A percentile compares a stretch with the other conserved stretches of the same genome.
These are phyloP conservation scores for Pseudocercospora fijiensis DNA, from an alignment of 2,329 filamentous ascomycete genomes.

Conservation along the genomic window DNA sequence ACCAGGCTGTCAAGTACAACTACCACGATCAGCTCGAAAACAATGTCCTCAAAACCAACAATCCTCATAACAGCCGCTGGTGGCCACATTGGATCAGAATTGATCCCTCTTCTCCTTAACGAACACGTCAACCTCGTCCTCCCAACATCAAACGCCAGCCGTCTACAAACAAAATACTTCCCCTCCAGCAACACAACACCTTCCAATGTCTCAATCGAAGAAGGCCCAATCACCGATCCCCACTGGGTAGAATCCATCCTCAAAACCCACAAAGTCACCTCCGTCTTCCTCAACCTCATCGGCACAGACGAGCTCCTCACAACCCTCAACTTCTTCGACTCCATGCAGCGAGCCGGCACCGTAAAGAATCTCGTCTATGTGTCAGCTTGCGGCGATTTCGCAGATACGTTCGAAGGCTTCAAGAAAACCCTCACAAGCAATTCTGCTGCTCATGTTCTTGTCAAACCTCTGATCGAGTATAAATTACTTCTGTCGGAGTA, in stretches of 20 bases:
- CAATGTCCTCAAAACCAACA: conserved; percentile 8
- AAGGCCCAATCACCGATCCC: conserved; percentile 20
- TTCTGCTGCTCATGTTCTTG: conserved; percentile 17
- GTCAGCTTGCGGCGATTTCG: conserved; percentile 18
- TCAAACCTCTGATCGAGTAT: conserved; percentile 21
- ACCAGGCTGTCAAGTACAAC: neutral
- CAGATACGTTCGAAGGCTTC: conserved; percentile 8
- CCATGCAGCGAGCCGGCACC: conserved; percentile 13
- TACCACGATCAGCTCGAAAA: neutral
- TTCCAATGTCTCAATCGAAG: conserved; percentile 17
- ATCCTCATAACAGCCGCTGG: conserved; percentile 21
- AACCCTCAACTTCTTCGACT: conserved; percentile 23
- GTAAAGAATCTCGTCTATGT: conserved; percentile 23
- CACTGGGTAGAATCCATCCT: conserved; percentile 21
- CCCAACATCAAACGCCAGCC: conserved; percentile 19
- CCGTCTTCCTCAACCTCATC: conserved; percentile 21
- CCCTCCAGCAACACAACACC: neutral
- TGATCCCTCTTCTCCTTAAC: conserved; percentile 14
- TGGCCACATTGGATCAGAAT: conserved; percentile 20
- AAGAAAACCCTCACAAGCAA: neutral
- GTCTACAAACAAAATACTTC: conserved; percentile 10
- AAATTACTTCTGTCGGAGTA: conserved; percentile 15
- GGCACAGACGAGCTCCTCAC: conserved; percentile 20
- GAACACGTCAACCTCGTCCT: conserved; percentile 19
- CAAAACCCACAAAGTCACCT: conserved; percentile 14